Base-by-base conservation (phyloP, 2,329 filamentous ascomycete species). In the Thielaviopsis punctulata region DNA sequence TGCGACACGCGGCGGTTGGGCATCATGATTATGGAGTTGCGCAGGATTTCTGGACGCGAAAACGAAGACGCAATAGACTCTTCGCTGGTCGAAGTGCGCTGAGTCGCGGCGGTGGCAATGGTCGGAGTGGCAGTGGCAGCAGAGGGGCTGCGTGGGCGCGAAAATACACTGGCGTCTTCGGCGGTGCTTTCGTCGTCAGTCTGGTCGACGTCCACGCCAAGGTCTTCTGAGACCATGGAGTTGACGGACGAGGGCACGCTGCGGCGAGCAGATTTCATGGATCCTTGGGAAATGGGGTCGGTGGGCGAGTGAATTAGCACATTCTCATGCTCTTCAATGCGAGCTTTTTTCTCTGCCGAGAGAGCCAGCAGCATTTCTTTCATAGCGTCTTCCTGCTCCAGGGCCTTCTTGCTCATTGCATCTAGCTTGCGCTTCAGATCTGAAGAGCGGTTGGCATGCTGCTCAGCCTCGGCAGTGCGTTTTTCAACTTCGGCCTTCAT, bases 351-450 rank as follows among this genome's bases (percentile, higher is more conserved):
- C 62, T 82, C 77, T 1, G 66, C 67, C 2, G 66, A 67, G 18
- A 79, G 62, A 53, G 75, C 71, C n/a, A 65, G 66, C 43, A 73
- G 64, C n/a, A 78, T 62, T 24, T 69, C 63, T 46, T 68, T 65
- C 60, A 78, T 74, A 2, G 66, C 66, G 6, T 63, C 58, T 58
- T 82, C 76, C 56, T 77, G 73, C 58, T 77, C 73, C 2, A 68
- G 65, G 0, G 73, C 72, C 57, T 70, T 70, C 15, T 62, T 64
- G 1, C 75, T 73, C 69, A 82, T 76, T 47, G 72, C 72, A 57
- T 81, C 75, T 1, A 83, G 68, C 61, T 82, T 77, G 58, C 70
- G 67, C 61, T 75, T 77, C 41, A 82, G 67, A 58, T 76, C 71
- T 19, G 68, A 64, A 6, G 71, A 68, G 2, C 75, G 69, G 4